Conservation (phyloP, 1,139 yeast species). For the Torulaspora pretoriensis region DNA sequence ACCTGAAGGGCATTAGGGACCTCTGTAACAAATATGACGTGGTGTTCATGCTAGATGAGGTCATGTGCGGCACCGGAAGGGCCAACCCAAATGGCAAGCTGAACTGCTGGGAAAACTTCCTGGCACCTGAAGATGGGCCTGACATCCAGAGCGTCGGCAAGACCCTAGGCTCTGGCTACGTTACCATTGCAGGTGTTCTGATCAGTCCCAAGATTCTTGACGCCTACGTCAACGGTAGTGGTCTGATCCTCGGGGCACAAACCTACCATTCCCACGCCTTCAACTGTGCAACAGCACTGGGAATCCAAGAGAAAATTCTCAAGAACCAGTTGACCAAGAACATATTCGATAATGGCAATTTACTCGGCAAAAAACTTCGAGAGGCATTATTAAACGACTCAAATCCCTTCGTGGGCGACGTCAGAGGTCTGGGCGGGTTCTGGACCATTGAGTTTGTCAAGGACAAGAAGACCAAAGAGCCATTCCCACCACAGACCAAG, state of each 20-base stretch:
- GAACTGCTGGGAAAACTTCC: conserved; percentile 53
- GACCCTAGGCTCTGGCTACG: conserved; percentile 60
- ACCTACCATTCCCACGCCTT: conserved; percentile 61
- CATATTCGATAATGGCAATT: conserved; percentile 47
- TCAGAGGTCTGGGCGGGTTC: conserved; percentile 60
- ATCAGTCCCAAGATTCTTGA: conserved; percentile 48
- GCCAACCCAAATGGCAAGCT: conserved; percentile 40
- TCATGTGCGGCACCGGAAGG: conserved; percentile 65
- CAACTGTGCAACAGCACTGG: conserved; percentile 57
- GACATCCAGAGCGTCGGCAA: conserved; percentile 61
- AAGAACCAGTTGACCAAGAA: conserved; percentile 45
- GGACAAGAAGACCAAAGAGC: conserved; percentile 47
- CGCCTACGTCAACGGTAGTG: conserved; percentile 45
- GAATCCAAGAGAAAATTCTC: conserved; percentile 51
- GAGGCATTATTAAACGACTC: conserved; percentile 36
- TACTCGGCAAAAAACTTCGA: conserved; percentile 44
- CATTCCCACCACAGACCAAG: conserved; percentile 39
- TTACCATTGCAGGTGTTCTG: conserved; percentile 57
- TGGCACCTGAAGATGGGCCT: conserved; percentile 48
- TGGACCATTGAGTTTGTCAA: conserved; percentile 57
- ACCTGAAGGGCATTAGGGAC: conserved; percentile 50
- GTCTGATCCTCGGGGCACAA: conserved; percentile 49
- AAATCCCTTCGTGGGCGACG: conserved; percentile 47
- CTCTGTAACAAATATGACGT: conserved; percentile 58
- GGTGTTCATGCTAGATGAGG: conserved; percentile 56